These are phyloP conservation scores for Uromyces viciae-fabae DNA, from an alignment of 1,284 basidiomycete species.

Conservation along the genomic window DNA sequence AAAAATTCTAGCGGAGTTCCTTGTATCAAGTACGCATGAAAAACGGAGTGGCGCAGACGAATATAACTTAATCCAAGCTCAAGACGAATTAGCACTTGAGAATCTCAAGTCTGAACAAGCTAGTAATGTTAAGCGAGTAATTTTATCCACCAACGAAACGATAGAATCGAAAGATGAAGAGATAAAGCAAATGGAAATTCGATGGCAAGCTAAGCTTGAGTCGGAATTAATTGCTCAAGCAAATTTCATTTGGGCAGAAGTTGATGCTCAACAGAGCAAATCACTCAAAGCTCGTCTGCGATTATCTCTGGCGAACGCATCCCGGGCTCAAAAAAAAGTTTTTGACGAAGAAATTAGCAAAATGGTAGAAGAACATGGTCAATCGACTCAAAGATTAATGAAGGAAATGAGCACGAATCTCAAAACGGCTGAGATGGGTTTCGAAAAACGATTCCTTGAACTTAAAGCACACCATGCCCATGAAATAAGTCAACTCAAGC, in stretches of 20 bases:
- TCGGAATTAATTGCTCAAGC: conserved; percentile 21
- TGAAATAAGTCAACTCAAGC: background rate
- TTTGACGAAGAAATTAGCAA: background rate
- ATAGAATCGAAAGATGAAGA: conserved; percentile 9
- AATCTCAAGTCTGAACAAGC: conserved; percentile 4
- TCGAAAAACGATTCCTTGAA: conserved; percentile 1
- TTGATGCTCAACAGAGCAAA: conserved; percentile 8
- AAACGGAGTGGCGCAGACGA: too few relatives aligned
- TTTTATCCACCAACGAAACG: background rate
- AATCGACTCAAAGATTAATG: background rate
- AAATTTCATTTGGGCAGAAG: conserved; percentile 12
- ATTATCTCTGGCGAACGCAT: background rate
- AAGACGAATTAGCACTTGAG: background rate
- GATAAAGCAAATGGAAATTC: background rate
- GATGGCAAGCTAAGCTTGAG: conserved; percentile 4
- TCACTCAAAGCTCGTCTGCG: background rate
- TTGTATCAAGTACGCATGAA: too few relatives aligned
- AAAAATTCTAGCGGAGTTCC: too few relatives aligned
- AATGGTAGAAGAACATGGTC: background rate
- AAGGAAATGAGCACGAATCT: background rate
- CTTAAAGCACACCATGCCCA: conserved; percentile 5
- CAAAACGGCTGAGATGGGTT: background rate
- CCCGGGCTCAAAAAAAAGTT: background rate
- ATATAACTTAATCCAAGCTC: background rate
- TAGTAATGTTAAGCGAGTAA: background rate